Percentiles rank a stretch among this genome's conserved stretches.
Conservation (phyloP, 805 yeast genomes). For the Blastobotrys peoriensis region DNA sequence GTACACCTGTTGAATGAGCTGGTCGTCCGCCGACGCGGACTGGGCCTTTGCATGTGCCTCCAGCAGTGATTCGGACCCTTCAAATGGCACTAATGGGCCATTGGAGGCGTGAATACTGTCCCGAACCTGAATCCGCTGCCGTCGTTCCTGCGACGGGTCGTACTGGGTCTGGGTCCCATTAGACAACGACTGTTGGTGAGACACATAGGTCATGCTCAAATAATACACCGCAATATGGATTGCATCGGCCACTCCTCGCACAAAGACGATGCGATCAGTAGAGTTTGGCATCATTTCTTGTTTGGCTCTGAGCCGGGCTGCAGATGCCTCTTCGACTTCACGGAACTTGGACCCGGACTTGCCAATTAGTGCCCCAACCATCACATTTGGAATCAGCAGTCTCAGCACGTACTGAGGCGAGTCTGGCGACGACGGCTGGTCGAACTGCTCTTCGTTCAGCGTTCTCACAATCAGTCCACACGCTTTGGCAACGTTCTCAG, state of each 20-base stretch:
- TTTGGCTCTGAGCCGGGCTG: constrained; percentile 69
- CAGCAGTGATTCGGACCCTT: constrained; percentile 1
- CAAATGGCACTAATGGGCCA: neutral
- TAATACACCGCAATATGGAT: constrained; percentile 77
- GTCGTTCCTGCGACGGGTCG: constrained; percentile 45
- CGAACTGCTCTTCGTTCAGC: constrained; percentile 60
- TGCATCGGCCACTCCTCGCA: constrained; percentile 80
- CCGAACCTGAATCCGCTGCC: constrained; percentile 12
- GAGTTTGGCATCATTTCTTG: constrained; percentile 67
- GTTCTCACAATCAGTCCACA: constrained; percentile 68
- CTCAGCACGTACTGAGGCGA: constrained; percentile 53
- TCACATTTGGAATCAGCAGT: constrained; percentile 66
- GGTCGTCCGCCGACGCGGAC: constrained; percentile 10
- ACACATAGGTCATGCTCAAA: constrained; percentile 60
- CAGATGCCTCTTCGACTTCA: constrained; percentile 77
- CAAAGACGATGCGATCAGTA: constrained; percentile 65
- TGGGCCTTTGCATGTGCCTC: constrained; percentile 14
- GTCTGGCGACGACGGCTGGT: constrained; percentile 50
- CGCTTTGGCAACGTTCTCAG: constrained; percentile 76
- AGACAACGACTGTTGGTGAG: constrained; percentile 48
- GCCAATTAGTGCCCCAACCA: constrained; percentile 79
- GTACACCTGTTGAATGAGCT: constrained; percentile 36
- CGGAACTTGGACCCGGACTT: constrained; percentile 66
- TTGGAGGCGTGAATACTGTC: neutral
- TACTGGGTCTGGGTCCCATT: constrained; percentile 52